Evolutionary conservation across 1,284 basidiomycete species (phyloP).

Genomic region (Microbotryomycetes sp.): DNA sequence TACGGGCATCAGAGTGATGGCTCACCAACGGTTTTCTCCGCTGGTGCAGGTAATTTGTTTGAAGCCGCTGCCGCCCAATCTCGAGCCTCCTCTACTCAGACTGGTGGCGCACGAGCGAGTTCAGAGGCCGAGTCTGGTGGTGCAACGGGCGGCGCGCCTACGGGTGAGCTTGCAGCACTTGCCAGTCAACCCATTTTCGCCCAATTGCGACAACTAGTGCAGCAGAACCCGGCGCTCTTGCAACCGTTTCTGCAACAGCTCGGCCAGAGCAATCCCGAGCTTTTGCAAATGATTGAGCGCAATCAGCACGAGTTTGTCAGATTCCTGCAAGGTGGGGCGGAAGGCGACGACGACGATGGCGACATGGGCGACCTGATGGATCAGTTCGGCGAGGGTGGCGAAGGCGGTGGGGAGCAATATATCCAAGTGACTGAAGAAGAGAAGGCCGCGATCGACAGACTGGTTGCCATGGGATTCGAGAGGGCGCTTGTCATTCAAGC

Average conservation of each 20-base stretch:
- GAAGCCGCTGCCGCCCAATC: conserved; percentile 41
- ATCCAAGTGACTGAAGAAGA: conserved; percentile 77
- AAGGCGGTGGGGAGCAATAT: conserved; percentile 46
- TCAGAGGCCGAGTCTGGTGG: conserved; percentile 30
- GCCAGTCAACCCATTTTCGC: conserved; percentile 38
- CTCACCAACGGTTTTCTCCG: conserved; percentile 1
- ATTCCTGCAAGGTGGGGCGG: conserved; percentile 35
- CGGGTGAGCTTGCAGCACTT: conserved; percentile 43
- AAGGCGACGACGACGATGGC: conserved; percentile 28
- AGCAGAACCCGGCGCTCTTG: conserved; percentile 65
- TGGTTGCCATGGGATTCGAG: conserved; percentile 78
- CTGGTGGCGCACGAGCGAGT: conserved; percentile 12
- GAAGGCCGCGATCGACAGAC: conserved; percentile 73
- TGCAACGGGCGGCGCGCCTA: not conserved
- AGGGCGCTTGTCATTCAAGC: conserved; percentile 62
- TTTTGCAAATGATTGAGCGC: conserved; percentile 42
- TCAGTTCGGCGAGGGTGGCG: conserved; percentile 22
- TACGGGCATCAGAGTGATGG: not conserved
- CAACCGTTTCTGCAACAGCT: conserved; percentile 80
- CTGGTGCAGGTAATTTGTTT: conserved; percentile 40
- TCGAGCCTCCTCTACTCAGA: conserved; percentile 1
- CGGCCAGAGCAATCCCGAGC: conserved; percentile 59
- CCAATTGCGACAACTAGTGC: conserved; percentile 49
- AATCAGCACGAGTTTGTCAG: conserved; percentile 36
- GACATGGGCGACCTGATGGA: conserved; percentile 29